Conservation (phyloP, 768 basidiomycete genomes). For the Termitomyces sp. region DNA sequence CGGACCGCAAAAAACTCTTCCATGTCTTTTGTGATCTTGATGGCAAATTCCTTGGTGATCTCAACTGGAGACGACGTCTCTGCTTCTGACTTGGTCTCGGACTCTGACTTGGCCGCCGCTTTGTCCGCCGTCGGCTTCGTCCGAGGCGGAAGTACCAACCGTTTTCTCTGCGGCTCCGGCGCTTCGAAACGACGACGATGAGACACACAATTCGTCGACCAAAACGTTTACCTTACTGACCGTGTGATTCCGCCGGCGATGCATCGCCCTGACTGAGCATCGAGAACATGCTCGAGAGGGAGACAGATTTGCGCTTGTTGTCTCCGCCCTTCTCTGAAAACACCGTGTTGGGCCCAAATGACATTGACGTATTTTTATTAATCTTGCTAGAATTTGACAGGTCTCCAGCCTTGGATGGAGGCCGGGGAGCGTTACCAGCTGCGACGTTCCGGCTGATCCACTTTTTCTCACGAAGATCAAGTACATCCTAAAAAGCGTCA, state of each 20-base stretch:
- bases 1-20: slow-evolving; percentile 90
- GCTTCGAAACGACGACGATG: slow-evolving; percentile 20
- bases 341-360: slow-evolving; percentile 82
- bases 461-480: slow-evolving; percentile 79
- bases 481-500: slow-evolving; percentile 61
- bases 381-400: slow-evolving; percentile 88
- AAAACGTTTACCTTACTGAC: no score
- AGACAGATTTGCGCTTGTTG: slow-evolving; percentile 64
- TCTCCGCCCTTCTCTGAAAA: slow-evolving; percentile 64
- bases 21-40: slow-evolving; percentile 74
- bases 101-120: slow-evolving; percentile 17
- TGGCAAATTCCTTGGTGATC: slow-evolving; percentile 65
- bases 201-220: no score
- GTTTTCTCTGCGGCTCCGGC: neutral
- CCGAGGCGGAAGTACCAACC: neutral
- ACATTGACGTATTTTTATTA: slow-evolving; percentile 55
- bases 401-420: slow-evolving; percentile 77
- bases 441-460: slow-evolving; percentile 74
- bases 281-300: slow-evolving; percentile 86
- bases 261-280: slow-evolving; percentile 69
- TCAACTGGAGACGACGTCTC: slow-evolving; percentile 36
- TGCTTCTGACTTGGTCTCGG: slow-evolving; percentile 36
- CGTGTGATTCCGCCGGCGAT: slow-evolving; percentile 46
- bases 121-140: neutral
- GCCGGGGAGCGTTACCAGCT: slow-evolving; percentile 52